These are phyloP conservation scores for Cylindrotheca closterium DNA, from an alignment of 108 stramenopile genomes.

Conservation along the genomic window DNA sequence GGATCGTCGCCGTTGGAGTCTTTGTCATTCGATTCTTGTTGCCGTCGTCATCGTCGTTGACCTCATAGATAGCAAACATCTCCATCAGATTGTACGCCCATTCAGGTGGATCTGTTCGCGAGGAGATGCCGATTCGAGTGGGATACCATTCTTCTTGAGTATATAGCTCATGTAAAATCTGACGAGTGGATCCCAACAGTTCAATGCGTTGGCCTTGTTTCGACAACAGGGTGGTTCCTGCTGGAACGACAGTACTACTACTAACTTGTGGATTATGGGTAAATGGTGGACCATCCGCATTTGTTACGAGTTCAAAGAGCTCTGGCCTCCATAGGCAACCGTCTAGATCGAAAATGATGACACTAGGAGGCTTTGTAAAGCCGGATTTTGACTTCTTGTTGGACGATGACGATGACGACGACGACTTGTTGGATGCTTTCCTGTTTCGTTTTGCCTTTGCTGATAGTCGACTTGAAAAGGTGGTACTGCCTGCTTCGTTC, in stretches of 20 bases:
- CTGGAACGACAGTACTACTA: not conserved
- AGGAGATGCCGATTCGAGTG: slow-evolving; percentile 50
- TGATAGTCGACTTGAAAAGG: not conserved
- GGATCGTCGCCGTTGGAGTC: not conserved
- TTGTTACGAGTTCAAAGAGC: slow-evolving; percentile 56
- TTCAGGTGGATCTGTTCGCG: slow-evolving; percentile 65
- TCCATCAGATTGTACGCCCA: slow-evolving; percentile 66
- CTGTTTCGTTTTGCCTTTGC: too few species aligned
- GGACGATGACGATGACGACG: not conserved
- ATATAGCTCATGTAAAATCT: slow-evolving; percentile 25
- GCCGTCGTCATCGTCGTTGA: slow-evolving; percentile 2
- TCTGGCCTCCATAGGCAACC: slow-evolving; percentile 76
- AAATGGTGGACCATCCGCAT: slow-evolving; percentile 23
- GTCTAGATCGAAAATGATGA: slow-evolving; percentile 79
- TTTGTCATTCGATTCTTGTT: not conserved
- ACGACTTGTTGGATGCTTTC: not conserved
- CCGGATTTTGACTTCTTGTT: not conserved
- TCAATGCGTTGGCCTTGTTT: slow-evolving; percentile 12
- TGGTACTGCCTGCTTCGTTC: not conserved
- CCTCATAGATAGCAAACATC: slow-evolving; percentile 34
- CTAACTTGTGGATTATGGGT: slow-evolving; percentile 10
- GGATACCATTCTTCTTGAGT: slow-evolving; percentile 5
- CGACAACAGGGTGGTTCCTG: slow-evolving; percentile 6
- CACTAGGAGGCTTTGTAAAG: slow-evolving; percentile 17
- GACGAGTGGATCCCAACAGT: slow-evolving; percentile 22